A percentile compares a stretch with the other conserved stretches of the same genome.
Evolutionary conservation across 352 stramenopile genomes (phyloP).

Genomic region (Nothophytophthora sp.): DNA sequence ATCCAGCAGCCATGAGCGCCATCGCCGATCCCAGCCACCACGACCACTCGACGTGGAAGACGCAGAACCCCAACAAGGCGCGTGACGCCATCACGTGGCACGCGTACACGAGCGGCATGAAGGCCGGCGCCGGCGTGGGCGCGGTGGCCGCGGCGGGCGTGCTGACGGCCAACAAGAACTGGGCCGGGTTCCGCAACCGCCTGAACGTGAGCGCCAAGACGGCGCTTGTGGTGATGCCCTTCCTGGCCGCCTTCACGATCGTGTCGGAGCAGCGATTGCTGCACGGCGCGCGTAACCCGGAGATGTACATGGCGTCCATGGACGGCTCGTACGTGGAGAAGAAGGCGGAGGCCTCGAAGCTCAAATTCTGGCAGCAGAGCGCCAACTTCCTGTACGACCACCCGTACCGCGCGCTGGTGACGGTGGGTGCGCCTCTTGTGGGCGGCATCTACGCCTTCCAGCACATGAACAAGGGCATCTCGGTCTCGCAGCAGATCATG

Average conservation of each 20-base stretch:
- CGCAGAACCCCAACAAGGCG: constrained; percentile 43
- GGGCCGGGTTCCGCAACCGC: constrained; percentile 65
- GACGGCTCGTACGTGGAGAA: constrained; percentile 47
- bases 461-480: constrained; percentile 69
- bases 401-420: constrained; percentile 62
- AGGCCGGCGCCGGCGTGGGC: constrained; percentile 38
- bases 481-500: constrained; percentile 85
- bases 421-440: constrained; percentile 60
- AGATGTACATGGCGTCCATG: constrained; percentile 66
- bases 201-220: constrained; percentile 76
- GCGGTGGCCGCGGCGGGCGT: constrained; percentile 31
- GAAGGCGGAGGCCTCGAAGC: constrained; percentile 29
- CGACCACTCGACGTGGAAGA: constrained; percentile 30
- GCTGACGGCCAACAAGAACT: constrained; percentile 58
- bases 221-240: constrained; percentile 62
- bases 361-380: constrained; percentile 58
- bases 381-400: constrained; percentile 86
- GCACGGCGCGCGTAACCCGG: constrained; percentile 65
- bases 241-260: constrained; percentile 67
- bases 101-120: constrained; percentile 60
- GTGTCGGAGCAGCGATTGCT: constrained; percentile 65
- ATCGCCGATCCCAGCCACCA: constrained; percentile 13
- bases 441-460: constrained; percentile 76
- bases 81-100: constrained; percentile 75
- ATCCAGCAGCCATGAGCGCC: constrained; percentile 12